Evolutionary conservation across 192 early-diverging fungal species (phyloP).

Genomic region (Backusella australiensis): DNA sequence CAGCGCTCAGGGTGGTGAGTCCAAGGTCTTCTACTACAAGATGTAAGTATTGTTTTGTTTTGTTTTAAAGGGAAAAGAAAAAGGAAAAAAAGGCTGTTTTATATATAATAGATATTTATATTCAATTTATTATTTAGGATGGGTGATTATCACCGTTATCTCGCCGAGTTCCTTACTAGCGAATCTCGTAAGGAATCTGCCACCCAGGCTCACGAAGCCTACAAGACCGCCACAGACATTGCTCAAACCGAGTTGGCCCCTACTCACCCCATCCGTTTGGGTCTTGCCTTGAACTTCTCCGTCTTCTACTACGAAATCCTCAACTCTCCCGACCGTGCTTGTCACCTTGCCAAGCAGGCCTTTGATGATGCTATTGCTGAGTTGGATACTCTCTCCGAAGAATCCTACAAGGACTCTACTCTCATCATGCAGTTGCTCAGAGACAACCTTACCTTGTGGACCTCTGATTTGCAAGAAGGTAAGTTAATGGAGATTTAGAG

Average conservation of each 20-base stretch:
- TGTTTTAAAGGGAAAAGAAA: not conserved
- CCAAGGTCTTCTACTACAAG: constrained; percentile 99
- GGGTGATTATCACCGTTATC: constrained; percentile 99
- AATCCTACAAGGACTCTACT: constrained; percentile 99
- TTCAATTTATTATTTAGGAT: constrained; percentile 59
- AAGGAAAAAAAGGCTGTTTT: not conserved
- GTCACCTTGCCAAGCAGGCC: constrained; percentile 94
- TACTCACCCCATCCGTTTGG: constrained; percentile 98
- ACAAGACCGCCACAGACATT: constrained; percentile 94
- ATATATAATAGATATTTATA: constrained; percentile 16
- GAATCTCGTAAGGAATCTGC: constrained; percentile 84
- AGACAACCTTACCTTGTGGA: constrained; percentile 99
- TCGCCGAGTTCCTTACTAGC: constrained; percentile 93
- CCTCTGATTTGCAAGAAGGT: constrained; percentile 93
- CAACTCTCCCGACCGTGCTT: constrained; percentile 96
- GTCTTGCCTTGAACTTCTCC: constrained; percentile 97
- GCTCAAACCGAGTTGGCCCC: constrained; percentile 92
- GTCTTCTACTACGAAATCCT: constrained; percentile 99
- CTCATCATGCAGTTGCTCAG: constrained; percentile 99
- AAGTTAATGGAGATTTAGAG: constrained; percentile 11
- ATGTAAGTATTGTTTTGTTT: constrained; percentile 63
- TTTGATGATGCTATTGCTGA: constrained; percentile 99
- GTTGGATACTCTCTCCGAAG: constrained; percentile 97
- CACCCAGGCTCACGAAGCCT: constrained; percentile 84
- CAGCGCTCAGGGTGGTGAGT: constrained; percentile 90